phyloP scores from a whole-genome alignment of 2,329 filamentous ascomycete genomes.

The Fusarium nygamai region DNA sequence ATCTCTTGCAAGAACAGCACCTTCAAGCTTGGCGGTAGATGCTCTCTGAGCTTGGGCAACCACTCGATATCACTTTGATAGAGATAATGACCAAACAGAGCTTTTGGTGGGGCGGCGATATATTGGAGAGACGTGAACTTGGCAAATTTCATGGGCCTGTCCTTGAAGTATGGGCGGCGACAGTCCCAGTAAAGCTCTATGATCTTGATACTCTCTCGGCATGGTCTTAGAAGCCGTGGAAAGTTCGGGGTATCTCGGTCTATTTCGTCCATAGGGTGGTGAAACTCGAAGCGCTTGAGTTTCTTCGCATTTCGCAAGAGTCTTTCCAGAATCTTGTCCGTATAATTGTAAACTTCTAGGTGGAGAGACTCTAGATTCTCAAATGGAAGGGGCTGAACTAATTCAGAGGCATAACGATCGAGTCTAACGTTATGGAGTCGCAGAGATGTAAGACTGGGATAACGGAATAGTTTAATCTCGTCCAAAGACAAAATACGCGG shows the following conservation, averaged over 20 bases:
- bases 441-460: background rate
- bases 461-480: background rate
- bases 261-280: background rate
- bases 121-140: background rate
- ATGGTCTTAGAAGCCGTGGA: background rate
- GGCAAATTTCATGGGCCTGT: background rate
- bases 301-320: background rate
- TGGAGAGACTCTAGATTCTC: background rate
- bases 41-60: background rate
- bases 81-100: background rate
- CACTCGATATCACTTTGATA: background rate
- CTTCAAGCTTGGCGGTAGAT: background rate
- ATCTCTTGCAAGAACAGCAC: background rate
- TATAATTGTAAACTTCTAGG: background rate
- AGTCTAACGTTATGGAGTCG: background rate
- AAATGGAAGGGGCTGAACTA: background rate
- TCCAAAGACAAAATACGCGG: background rate
- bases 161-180: accelerated
- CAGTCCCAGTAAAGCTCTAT: background rate
- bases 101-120: background rate
- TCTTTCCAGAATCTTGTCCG: background rate
- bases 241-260: background rate
- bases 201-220: background rate
- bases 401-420: background rate
- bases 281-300: background rate